Evolutionary conservation across 208 protist genomes (phyloP), one percentile per base, ranked within the genome.

Genomic region (Herpetomonas muscarum): DNA sequence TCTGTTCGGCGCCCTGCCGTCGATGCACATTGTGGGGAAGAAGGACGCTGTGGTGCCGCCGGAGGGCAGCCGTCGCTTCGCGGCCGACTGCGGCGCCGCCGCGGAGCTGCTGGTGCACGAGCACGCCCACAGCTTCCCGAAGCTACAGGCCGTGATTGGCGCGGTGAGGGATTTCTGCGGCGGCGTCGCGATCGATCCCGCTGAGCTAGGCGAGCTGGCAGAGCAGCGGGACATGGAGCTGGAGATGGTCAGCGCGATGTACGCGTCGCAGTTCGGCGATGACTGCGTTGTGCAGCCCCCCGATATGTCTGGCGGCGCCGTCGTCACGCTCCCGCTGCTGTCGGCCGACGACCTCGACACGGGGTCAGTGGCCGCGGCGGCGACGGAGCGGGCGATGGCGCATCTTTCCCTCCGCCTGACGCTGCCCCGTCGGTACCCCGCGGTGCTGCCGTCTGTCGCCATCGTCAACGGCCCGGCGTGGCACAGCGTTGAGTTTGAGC

Each of bases 71-170:
- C 39, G 46, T 0, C 61, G 60, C n/a, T 86, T 94, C 52, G 74
- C 76, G 22, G 48, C 66, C 56, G 79, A 69, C 6, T 89, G 82
- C 54, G 74, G 74, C 37, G 60, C 70, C 13, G 41, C 71, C 13
- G 75, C 78, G 17, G 68, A 71, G 25, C n/a, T 82, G 19, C 48
- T 87, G 30, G 50, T 70, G 12, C 88, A 94, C 69, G 84, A 86
- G 15, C 88, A 94, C 67, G 85, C 79, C 19, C 88, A 94, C 72
- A 85, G 77, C 61, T 57, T 92, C n/a, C 82, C 88, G 12, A 67
- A 79, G 30, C 64, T 84, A 22, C 69, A 87, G 55, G 67, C 59
- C 39, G 55, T 86, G 31, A 46, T 76, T 2, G 13, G 10, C 1
- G 55, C 70, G 0, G 64, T 91, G 24, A 58, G 72, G 6, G 56